Evolutionary conservation across 2,329 filamentous ascomycete species (phyloP), one percentile per base, ranked within the genome.

Genomic region (Penicillium sp.): DNA sequence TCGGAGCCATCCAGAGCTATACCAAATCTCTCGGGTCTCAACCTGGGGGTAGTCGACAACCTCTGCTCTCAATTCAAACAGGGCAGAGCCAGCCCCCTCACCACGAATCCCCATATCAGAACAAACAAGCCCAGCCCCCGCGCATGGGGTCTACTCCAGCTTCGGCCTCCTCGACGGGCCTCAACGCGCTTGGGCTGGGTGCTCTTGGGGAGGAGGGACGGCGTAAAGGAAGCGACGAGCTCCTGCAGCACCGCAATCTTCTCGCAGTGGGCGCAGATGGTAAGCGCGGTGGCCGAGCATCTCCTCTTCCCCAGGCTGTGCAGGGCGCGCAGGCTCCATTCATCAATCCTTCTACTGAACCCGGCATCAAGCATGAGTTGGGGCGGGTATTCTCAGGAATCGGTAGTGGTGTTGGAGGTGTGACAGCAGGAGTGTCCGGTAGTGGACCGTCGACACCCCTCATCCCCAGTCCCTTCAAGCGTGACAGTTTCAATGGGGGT

Each of bases 301-400:
- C 91, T 7, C 91, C 91, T 1, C 74, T 96, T 13, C 91, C 91
- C 1, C 91, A 96, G 67, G 90, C 91, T 18, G 90, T 96, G 0
- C 90, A 96, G 64, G 91, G 91, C 18, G 90, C 87, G 1, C 90
- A 95, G 65, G 82, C 85, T 13, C 86, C 89, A 58, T 80, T 86
- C 31, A 79, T 86, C 43, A 87, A 86, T 3, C 87, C 89, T 5
- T 81, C 83, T 11, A 86, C 85, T 13, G 89, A 95, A 65, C 86
- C 89, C 9, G 86, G 86, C 35, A 95, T 96, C 62, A 95, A 96
- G 75, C 94, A 84, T 64, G 91, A 96, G 65, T 90, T 96, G 65
- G 90, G 90, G 23, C 84, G 89, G 52, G 95, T 96, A 77, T 96
- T 95, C 69, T 89, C 88, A 14, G 91, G 91, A n/a, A 89, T 97